Evolutionary conservation across 495 filamentous ascomycete genomes (phyloP).

Genomic region (Tuber brumale): DNA sequence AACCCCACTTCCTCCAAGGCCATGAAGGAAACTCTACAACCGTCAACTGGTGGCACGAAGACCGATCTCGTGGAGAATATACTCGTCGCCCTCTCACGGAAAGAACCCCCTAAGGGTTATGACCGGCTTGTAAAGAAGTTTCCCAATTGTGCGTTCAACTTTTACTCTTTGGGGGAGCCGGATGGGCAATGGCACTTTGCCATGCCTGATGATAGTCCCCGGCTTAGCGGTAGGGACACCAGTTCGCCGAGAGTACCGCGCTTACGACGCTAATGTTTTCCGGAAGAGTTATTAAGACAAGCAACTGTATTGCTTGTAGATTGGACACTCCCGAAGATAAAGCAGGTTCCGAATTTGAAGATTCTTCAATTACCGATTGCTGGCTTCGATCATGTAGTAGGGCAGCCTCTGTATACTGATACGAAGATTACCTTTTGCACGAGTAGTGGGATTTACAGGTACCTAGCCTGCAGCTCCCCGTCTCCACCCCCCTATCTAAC

Average conservation of each 20-base stretch:
- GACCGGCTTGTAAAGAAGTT: background rate
- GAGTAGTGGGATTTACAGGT: constrained; percentile 67
- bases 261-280: background rate
- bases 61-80: background rate
- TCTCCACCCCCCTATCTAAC: background rate
- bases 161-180: background rate
- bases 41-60: background rate
- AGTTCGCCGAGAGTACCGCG: background rate
- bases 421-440: constrained; percentile 62
- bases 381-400: constrained; percentile 61
- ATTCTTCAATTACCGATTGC: constrained; percentile 70
- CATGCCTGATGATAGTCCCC: background rate
- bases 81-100: background rate
- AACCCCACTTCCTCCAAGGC: background rate
- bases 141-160: background rate
- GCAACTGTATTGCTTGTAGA: constrained; percentile 62
- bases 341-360: constrained; percentile 54
- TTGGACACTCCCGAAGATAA: constrained; percentile 48
- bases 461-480: constrained; percentile 10
- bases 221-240: background rate
- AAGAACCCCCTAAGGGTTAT: background rate
- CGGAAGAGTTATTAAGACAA: constrained; percentile 50
- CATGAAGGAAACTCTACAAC: background rate
- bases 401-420: constrained; percentile 58
- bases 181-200: background rate